A percentile compares a stretch with the other conserved stretches of the same genome.
phyloP scores from a whole-genome alignment of 225 moss, liverwort and hornwort genomes.

The Physcomitrium patens region DNA sequence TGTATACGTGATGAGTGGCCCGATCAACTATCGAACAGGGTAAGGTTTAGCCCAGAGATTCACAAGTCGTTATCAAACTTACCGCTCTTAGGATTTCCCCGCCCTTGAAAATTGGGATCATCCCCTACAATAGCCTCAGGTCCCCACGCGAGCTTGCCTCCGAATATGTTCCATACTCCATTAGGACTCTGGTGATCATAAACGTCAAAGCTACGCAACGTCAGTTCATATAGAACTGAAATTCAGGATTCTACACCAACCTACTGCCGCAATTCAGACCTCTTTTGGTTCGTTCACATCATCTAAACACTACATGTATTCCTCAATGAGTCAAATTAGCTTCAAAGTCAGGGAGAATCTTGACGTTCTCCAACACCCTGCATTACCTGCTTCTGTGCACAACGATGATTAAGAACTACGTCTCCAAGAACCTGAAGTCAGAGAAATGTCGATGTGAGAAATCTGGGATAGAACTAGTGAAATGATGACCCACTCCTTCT shows the following conservation, averaged over 20 bases:
- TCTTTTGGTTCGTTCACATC: not conserved
- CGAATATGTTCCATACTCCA: no score
- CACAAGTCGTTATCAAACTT: no score
- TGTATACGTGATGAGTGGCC: not conserved
- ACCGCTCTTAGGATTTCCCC: no score
- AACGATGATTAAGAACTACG: slow-evolving; percentile 92
- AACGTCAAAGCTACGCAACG: slow-evolving; percentile 10
- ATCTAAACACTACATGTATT: not conserved
- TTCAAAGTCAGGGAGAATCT: slow-evolving; percentile 10
- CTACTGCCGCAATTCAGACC: no score
- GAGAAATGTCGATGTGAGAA: slow-evolving; percentile 30
- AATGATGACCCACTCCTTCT: not conserved
- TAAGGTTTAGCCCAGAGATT: not conserved
- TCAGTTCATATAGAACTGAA: slow-evolving; percentile 20
- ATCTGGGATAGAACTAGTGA: not conserved
- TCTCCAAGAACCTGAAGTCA: slow-evolving; percentile 84
- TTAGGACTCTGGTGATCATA: slow-evolving; percentile 50
- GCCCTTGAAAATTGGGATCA: no score
- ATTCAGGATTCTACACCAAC: no score
- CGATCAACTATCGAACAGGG: not conserved
- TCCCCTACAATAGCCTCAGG: no score
- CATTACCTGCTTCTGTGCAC: slow-evolving; percentile 87
- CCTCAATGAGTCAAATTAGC: slow-evolving; percentile 1
- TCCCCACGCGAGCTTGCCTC: no score
- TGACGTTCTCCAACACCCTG: slow-evolving; percentile 4